Evolutionary conservation across 2,329 filamentous ascomycete genomes (phyloP), one percentile per base, ranked within the genome.

Genomic region (Microcera coccophila): DNA sequence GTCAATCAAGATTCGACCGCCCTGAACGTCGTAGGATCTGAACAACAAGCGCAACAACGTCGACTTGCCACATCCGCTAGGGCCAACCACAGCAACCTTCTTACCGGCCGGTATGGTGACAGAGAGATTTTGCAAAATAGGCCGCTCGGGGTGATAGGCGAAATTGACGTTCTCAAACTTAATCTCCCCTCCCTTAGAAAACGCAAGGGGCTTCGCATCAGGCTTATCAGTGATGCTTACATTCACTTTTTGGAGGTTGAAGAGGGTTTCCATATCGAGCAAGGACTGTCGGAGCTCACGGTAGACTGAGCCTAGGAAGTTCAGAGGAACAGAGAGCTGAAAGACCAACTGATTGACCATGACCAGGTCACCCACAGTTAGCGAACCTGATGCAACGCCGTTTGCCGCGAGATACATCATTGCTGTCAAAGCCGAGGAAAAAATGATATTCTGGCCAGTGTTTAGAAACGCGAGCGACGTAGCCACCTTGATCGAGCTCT

Each of bases 311-410:
- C 93, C 93, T 4, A 98, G 74, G 67, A 98, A 98, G 73, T 98
- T 98, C 47, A 98, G 78, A 0, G 93, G 93, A 4, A 98, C 89
- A 0, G 90, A 96, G 5, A 98, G 82, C 68, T 98, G 93, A 69
- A 98, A 98, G 45, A 98, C 90, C 15, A 98, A 82, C 72, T 97
- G 93, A 65, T 98, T 98, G 54, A 98, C 89, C 88, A 98, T 94
- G 62, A 98, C 93, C 22, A 98, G 75, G 62, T 98, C 94, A 45
- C 93, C 93, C 12, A 98, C 90, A 0, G 91, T 96, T 57, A 98
- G 70, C 5, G 74, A 72, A 12, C 91, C 91, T 3, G 72, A 74
- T 1, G 88, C 89, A 1, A 98, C 90, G 26, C 94, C 94, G 58
- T 91, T 82, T 18, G 89, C 89, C 5, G 90, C 93, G 44, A 97